Conservation (phyloP, 768 basidiomycete species). For the Lentinula raphanica region DNA sequence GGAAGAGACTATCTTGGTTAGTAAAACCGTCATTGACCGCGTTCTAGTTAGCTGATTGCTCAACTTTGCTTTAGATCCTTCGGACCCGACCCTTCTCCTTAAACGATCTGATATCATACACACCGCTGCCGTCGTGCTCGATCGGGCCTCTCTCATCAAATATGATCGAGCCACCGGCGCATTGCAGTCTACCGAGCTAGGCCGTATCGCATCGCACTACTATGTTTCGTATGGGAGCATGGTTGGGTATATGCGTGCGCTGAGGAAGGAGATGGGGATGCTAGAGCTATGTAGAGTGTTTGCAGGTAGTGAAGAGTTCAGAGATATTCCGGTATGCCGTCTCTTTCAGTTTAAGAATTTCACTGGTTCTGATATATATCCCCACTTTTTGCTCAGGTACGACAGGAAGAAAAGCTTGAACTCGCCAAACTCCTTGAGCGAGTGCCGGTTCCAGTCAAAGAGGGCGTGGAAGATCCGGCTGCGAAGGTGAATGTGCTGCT, state of each 20-base stretch:
- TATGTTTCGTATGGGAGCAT: constrained; percentile 95
- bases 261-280: constrained; percentile 79
- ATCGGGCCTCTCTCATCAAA: constrained; percentile 91
- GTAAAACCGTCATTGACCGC: constrained; percentile 57
- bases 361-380: too few relatives aligned
- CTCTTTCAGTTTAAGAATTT: too few relatives aligned
- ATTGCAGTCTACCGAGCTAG: constrained; percentile 91
- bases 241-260: constrained; percentile 93
- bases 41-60: too few relatives aligned
- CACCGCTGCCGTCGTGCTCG: constrained; percentile 86
- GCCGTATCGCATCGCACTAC: constrained; percentile 91
- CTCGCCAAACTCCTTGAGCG: constrained; percentile 85
- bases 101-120: constrained; percentile 94
- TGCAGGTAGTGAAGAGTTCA: constrained; percentile 94
- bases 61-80: constrained; percentile 78
- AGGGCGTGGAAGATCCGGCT: constrained; percentile 91
- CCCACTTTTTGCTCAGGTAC: too few relatives aligned
- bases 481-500: constrained; percentile 96
- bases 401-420: constrained; percentile 89
- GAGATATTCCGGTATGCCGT: constrained; percentile 65
- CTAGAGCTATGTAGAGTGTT: constrained; percentile 95
- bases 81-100: constrained; percentile 72
- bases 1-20: background rate
- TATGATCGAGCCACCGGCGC: constrained; percentile 86
- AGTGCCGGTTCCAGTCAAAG: constrained; percentile 96